Percentiles rank a stretch among this genome's conserved stretches.
These are phyloP conservation scores for Anthracocystis panici-leucophaei DNA, from an alignment of 1,284 basidiomycete species.

Conservation along the genomic window DNA sequence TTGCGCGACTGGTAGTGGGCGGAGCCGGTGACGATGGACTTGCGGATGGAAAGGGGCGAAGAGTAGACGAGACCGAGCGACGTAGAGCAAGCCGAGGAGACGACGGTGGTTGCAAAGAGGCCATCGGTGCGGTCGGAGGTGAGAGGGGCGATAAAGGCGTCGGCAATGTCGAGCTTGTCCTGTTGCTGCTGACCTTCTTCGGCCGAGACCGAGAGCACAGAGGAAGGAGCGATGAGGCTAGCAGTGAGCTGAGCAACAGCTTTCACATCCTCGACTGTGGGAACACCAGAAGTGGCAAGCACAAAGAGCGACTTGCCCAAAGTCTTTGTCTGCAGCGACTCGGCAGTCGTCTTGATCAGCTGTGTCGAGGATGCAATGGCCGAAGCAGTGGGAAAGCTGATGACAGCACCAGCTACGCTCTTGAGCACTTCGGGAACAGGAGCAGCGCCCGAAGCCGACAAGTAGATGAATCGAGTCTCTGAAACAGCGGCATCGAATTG, in stretches of 20 bases:
- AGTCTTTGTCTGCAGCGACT: conserved; percentile 51
- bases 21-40: conserved; percentile 87
- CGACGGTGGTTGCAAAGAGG: conserved; percentile 89
- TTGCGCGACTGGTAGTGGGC: conserved; percentile 94
- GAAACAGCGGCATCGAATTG: conserved; percentile 50
- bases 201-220: conserved; percentile 39
- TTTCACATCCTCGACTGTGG: conserved; percentile 48
- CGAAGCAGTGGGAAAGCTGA: conserved; percentile 46
- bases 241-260: conserved; percentile 44
- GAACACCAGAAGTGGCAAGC: conserved; percentile 31
- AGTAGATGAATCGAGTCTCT: conserved; percentile 54
- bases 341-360: conserved; percentile 46
- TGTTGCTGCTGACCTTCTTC: conserved; percentile 25
- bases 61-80: conserved; percentile 96
- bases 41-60: conserved; percentile 85
- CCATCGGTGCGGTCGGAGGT: conserved; percentile 90
- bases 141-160: conserved; percentile 74
- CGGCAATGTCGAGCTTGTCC: conserved; percentile 60
- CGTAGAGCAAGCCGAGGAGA: conserved; percentile 73
- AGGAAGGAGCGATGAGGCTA: conserved; percentile 57
- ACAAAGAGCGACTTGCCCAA: conserved; percentile 64
- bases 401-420: conserved; percentile 51
- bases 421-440: conserved; percentile 50
- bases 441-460: conserved; percentile 37
- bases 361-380: conserved; percentile 43